These are phyloP conservation scores for Babesia microti DNA, from an alignment of 169 alveolate genomes.

Conservation along the genomic window DNA sequence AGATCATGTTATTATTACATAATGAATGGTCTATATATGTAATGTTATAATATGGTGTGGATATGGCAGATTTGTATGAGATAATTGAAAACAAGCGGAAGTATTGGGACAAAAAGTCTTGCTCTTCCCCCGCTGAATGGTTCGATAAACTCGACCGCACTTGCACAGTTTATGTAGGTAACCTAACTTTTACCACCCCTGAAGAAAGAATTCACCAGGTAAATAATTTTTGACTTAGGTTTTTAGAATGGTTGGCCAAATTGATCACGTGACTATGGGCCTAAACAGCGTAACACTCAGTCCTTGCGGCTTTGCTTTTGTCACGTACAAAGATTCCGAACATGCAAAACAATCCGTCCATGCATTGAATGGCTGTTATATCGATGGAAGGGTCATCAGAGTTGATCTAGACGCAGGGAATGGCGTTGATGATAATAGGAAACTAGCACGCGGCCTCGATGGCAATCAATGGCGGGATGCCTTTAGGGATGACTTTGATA, in stretches of 20 bases:
- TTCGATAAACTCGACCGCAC: conserved; percentile 43
- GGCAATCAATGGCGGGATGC: conserved; percentile 65
- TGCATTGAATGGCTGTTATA: conserved; percentile 49
- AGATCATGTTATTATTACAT: too few species aligned
- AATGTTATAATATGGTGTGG: too few species aligned
- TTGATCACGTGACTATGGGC: conserved; percentile 56
- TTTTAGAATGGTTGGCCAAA: conserved; percentile 44
- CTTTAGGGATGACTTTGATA: conserved; percentile 41
- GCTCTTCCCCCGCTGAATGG: conserved; percentile 56
- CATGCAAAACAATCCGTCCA: conserved; percentile 52
- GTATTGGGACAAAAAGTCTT: conserved; percentile 55
- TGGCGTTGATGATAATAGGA: conserved; percentile 45
- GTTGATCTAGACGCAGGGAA: conserved; percentile 62
- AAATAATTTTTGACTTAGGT: conserved; percentile 14
- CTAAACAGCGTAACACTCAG: conserved; percentile 51
- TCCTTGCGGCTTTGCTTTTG: conserved; percentile 65
- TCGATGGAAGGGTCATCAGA: conserved; percentile 60
- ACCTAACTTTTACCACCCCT: conserved; percentile 56
- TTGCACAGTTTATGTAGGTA: conserved; percentile 60
- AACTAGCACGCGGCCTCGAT: conserved; percentile 56
- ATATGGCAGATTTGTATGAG: conserved; percentile 57
- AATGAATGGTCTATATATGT: too few species aligned
- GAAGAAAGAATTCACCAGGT: conserved; percentile 66
- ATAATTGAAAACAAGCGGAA: conserved; percentile 47
- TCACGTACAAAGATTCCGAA: conserved; percentile 41